Conservation (phyloP, 305 asterid species). For the Fraxinus ornus region DNA sequence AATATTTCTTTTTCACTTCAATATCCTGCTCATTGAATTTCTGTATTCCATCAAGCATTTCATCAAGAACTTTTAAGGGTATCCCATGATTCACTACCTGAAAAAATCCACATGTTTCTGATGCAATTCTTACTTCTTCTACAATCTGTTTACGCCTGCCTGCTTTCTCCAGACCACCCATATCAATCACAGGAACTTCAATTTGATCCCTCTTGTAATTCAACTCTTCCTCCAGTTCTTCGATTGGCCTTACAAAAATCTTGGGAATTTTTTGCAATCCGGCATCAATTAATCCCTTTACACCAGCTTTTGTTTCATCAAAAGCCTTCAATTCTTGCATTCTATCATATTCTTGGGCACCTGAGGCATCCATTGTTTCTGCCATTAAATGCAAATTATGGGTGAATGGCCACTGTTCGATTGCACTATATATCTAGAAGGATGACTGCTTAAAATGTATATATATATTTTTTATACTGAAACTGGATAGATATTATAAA, state of each 20-base stretch:
- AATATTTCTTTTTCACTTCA: slow-evolving; percentile 34
- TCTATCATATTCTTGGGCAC: slow-evolving; percentile 22
- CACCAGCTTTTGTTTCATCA: slow-evolving; percentile 49
- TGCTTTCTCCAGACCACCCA: slow-evolving; percentile 16
- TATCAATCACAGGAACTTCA: slow-evolving; percentile 49
- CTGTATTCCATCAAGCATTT: slow-evolving; percentile 28
- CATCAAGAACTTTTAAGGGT: slow-evolving; percentile 29
- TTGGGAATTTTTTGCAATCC: slow-evolving; percentile 42
- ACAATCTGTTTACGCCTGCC: slow-evolving; percentile 29
- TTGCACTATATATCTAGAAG: neutral
- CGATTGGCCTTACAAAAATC: slow-evolving; percentile 47
- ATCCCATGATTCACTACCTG: slow-evolving; percentile 49
- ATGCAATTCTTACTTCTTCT: slow-evolving; percentile 34
- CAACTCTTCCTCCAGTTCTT: slow-evolving; percentile 36
- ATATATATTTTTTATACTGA: neutral
- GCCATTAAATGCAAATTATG: slow-evolving; percentile 11
- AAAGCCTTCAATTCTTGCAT: slow-evolving; percentile 39
- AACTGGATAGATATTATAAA: neutral
- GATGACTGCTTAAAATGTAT: neutral
- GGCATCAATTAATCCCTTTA: slow-evolving; percentile 52
- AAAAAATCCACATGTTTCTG: slow-evolving; percentile 52
- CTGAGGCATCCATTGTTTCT: neutral
- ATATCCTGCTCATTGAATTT: slow-evolving; percentile 29
- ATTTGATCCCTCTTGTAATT: neutral
- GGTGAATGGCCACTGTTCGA: neutral